A percentile compares a stretch with the other conserved stretches of the same genome.
Conservation (phyloP, 805 yeast genomes). For the Sugiyamaella marilandica region DNA sequence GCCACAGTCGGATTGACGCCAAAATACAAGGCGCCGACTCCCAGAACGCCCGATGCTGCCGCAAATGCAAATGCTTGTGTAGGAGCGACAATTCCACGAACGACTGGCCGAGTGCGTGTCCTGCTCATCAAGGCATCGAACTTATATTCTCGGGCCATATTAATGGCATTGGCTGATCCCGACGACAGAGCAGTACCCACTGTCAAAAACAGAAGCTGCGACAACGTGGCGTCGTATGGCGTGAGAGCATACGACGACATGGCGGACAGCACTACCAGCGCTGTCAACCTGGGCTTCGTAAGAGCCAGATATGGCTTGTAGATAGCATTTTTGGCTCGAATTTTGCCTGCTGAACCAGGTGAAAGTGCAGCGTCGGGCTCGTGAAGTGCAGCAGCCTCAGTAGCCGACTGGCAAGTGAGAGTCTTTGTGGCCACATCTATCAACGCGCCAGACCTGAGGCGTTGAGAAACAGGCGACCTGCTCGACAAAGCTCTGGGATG, state of each 20-base stretch:
- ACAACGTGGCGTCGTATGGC: slow-evolving; percentile 71
- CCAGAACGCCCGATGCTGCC: slow-evolving; percentile 61
- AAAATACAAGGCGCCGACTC: slow-evolving; percentile 58
- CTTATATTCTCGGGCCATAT: slow-evolving; percentile 93
- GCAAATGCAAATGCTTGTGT: slow-evolving; percentile 80
- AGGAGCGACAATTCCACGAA: slow-evolving; percentile 71
- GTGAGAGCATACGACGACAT: slow-evolving; percentile 92
- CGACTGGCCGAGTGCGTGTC: slow-evolving; percentile 86
- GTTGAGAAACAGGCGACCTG: not conserved
- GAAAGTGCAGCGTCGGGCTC: not conserved
- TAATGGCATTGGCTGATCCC: slow-evolving; percentile 93
- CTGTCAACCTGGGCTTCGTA: slow-evolving; percentile 86
- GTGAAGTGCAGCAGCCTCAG: slow-evolving; percentile 3
- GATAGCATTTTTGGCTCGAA: not conserved
- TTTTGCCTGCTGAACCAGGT: not conserved
- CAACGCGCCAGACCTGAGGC: not conserved
- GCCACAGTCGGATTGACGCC: slow-evolving; percentile 91
- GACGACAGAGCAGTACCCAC: slow-evolving; percentile 83
- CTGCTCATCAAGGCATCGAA: slow-evolving; percentile 84
- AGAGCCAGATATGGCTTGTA: slow-evolving; percentile 53
- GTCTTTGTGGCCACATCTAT: slow-evolving; percentile 8
- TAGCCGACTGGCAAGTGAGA: slow-evolving; percentile 18
- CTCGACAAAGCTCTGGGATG: not conserved
- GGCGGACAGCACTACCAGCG: slow-evolving; percentile 83
- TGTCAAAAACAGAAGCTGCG: slow-evolving; percentile 67